Evolutionary conservation across 2,329 filamentous ascomycete genomes (phyloP).

Genomic region (Aureobasidium zeae): DNA sequence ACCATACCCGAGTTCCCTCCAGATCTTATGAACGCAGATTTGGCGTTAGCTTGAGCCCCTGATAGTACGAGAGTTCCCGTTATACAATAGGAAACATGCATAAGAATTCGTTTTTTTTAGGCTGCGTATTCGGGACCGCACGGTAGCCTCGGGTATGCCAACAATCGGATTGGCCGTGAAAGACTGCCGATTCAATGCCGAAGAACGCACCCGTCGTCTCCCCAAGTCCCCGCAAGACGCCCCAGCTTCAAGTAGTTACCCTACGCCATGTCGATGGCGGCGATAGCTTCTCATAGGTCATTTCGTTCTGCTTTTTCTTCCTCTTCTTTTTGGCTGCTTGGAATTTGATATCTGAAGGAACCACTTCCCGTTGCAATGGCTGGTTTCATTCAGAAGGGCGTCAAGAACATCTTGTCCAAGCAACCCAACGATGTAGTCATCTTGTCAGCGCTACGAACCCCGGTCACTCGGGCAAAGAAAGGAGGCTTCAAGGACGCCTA

Average conservation of each 20-base stretch:
- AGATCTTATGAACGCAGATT: too few species aligned
- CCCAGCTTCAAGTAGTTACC: constrained; percentile 10
- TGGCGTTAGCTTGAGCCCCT: too few species aligned
- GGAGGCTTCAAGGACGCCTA: constrained; percentile 79
- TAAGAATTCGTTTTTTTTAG: too few species aligned
- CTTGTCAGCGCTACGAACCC: constrained; percentile 81
- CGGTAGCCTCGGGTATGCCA: too few species aligned
- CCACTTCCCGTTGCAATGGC: constrained; percentile 12
- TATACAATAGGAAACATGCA: too few species aligned
- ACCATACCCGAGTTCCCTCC: too few species aligned
- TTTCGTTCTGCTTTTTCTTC: not conserved
- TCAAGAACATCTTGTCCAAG: constrained; percentile 69
- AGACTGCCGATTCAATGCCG: constrained; percentile 14
- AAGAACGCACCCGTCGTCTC: constrained; percentile 9
- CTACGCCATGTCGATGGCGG: not conserved
- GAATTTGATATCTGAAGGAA: too few species aligned
- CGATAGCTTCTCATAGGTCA: not conserved
- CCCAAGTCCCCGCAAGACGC: constrained; percentile 6
- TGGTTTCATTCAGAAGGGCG: constrained; percentile 37
- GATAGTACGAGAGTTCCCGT: too few species aligned
- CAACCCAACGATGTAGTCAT: constrained; percentile 75
- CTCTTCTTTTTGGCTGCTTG: not conserved
- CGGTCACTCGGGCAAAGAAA: constrained; percentile 73
- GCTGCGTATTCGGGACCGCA: too few species aligned
- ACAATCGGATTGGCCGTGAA: constrained; percentile 1